phyloP scores from a whole-genome alignment of 441 rosid species.

The Cnidoscolus chayamansa region DNA sequence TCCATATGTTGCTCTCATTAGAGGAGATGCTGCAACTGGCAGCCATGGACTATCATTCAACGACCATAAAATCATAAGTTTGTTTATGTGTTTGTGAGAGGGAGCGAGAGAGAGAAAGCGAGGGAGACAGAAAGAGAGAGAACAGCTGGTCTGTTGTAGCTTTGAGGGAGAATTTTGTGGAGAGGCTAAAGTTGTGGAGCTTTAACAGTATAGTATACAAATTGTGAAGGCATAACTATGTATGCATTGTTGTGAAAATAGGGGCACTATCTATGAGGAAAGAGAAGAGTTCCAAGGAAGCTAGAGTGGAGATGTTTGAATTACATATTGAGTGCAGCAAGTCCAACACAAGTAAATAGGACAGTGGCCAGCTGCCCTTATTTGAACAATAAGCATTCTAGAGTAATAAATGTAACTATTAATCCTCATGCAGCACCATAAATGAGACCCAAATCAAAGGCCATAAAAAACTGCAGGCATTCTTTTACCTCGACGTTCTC shows the following conservation, averaged over 20 bases:
- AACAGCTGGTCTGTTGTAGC: too few species aligned
- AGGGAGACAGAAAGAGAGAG: too few species aligned
- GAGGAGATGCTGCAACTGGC: not conserved
- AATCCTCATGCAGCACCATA: slow-evolving; percentile 10
- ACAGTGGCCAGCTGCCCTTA: not conserved
- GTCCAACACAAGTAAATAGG: not conserved
- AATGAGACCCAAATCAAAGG: slow-evolving; percentile 16
- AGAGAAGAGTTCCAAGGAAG: not conserved
- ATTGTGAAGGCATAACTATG: not conserved
- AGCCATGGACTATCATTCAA: not conserved
- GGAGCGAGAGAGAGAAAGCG: not conserved
- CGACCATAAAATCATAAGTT: not conserved
- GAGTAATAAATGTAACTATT: not conserved
- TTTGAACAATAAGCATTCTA: slow-evolving; percentile 3
- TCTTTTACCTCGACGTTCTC: slow-evolving; percentile 68
- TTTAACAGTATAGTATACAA: not conserved
- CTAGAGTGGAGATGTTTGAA: not conserved
- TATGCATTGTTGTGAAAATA: not conserved
- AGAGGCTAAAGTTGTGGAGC: not conserved
- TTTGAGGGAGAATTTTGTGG: not conserved
- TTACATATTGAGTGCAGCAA: not conserved
- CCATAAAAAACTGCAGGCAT: slow-evolving; percentile 7
- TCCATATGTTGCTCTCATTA: not conserved
- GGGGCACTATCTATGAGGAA: not conserved
- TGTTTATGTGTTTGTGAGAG: too few species aligned